phyloP scores from a whole-genome alignment of 2,329 filamentous ascomycete genomes.

The Fusarium tupiense region DNA sequence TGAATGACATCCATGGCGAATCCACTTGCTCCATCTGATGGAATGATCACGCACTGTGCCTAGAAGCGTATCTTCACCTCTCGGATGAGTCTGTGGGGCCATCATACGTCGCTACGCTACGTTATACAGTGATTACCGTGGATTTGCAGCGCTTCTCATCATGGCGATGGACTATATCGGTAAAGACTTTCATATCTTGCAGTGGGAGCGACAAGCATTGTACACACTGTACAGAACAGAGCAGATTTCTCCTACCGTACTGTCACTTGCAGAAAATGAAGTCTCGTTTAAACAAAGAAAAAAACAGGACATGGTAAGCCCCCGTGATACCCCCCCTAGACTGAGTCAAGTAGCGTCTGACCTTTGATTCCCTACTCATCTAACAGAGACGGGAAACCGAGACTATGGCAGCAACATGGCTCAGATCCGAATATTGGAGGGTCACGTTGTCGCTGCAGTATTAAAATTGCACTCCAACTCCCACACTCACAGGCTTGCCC shows the following conservation, averaged over 20 bases:
- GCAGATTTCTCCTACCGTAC: background rate
- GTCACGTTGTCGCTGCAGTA: constrained; percentile 38
- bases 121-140: background rate
- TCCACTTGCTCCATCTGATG: constrained; percentile 15
- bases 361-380: constrained; percentile 36
- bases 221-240: background rate
- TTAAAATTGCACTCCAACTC: constrained; percentile 35
- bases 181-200: background rate
- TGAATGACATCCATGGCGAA: constrained; percentile 28
- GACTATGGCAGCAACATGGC: constrained; percentile 32
- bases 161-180: constrained; percentile 7
- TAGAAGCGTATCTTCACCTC: background rate
- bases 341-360: constrained; percentile 40
- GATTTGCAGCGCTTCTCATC: constrained; percentile 4
- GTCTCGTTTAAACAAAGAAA: constrained; percentile 12
- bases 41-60: constrained; percentile 15
- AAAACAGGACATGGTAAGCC: constrained; percentile 1
- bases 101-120: constrained; percentile 7
- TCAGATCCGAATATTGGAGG: constrained; percentile 34
- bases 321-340: constrained; percentile 27
- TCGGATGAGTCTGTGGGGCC: constrained; percentile 16
- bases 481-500: background rate
- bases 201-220: background rate
- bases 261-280: background rate
- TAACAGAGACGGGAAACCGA: constrained; percentile 32